Base-by-base conservation (phyloP, 257 asterid species). In the Parsonsia alboflavescens region DNA sequence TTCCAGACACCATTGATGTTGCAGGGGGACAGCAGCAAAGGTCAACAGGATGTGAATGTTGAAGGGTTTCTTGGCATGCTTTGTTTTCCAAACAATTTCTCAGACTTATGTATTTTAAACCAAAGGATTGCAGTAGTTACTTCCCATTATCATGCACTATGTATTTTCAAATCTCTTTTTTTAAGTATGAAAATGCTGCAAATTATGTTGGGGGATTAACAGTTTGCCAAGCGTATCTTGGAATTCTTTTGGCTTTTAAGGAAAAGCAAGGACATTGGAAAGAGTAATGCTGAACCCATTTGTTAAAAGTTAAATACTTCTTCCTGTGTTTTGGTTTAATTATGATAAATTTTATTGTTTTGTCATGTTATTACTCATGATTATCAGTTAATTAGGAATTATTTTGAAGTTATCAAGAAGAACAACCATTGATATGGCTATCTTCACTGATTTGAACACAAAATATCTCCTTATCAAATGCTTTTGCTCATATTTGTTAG, bases 41-140 rank as follows among this genome's bases (percentile, higher is more conserved):
- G 80, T 83, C 91, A 22, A 80, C 92, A 2, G 91, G 96, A 45
- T 89, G 93, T 77, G 89, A 89, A 78, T 89, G 93, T 50, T 87
- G 78, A 78, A 71, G 26, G 53, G 45, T 6, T 33, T 39, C 48
- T 54, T 26, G 24, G 79, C 61, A 62, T 45, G 68, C 70, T 54
- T 39, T 22, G 68, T 70, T 61, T 59, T 71, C 52, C 63, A 22
- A 68, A 36, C 39, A 33, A 54, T 67, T 46, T 46, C 26, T 36
- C 49, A 48, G 17, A 64, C 49, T 57, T 49, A 30, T 70, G 63
- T 71, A 28, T 42, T 81, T 73, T 74, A 41, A 70, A 21, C 49
- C 11, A 54, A 41, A 73, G n/a, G 65, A n/a, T 21, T 74, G 66
- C 3, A 16, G 24, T 63, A 63, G 13, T 63, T 63, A 28, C 45